These are phyloP conservation scores for Hymenotorrendiella dingleyae DNA, from an alignment of 2,329 filamentous ascomycete species.

Conservation along the genomic window DNA sequence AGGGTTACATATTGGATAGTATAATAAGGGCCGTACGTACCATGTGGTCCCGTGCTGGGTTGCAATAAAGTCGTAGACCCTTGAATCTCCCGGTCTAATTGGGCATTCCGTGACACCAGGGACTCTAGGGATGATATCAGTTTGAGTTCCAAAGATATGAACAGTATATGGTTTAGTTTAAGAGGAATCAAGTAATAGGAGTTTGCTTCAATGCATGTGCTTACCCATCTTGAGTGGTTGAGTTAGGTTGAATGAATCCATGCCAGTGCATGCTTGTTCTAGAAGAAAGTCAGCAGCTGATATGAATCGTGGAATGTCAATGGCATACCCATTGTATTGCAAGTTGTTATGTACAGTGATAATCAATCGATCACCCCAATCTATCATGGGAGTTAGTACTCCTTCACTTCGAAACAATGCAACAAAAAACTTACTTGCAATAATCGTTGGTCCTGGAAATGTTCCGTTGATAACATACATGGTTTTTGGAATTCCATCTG, in stretches of 20 bases:
- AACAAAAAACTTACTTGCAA: slow-evolving; percentile 7
- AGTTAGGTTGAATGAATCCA: slow-evolving; percentile 41
- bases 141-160: too few species aligned
- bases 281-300: neutral
- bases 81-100: slow-evolving; percentile 40
- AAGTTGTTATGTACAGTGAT: slow-evolving; percentile 59
- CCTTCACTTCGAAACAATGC: neutral
- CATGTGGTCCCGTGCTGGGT: slow-evolving; percentile 39
- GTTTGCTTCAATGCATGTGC: slow-evolving; percentile 6
- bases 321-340: slow-evolving; percentile 43
- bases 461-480: slow-evolving; percentile 39
- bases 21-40: too few species aligned
- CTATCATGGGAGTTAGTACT: neutral
- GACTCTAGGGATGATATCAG: neutral
- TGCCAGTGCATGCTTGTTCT: slow-evolving; percentile 38
- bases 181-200: neutral
- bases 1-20: too few species aligned
- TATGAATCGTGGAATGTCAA: slow-evolving; percentile 10
- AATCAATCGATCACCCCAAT: slow-evolving; percentile 27
- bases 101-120: slow-evolving; percentile 46
- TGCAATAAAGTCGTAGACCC: slow-evolving; percentile 20
- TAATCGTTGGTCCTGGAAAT: slow-evolving; percentile 26
- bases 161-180: neutral
- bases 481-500: slow-evolving; percentile 40
- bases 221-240: slow-evolving; percentile 39